Evolutionary conservation across 495 filamentous ascomycete genomes (phyloP), one percentile per base, ranked within the genome.

Genomic region (Penicillium odoratum): DNA sequence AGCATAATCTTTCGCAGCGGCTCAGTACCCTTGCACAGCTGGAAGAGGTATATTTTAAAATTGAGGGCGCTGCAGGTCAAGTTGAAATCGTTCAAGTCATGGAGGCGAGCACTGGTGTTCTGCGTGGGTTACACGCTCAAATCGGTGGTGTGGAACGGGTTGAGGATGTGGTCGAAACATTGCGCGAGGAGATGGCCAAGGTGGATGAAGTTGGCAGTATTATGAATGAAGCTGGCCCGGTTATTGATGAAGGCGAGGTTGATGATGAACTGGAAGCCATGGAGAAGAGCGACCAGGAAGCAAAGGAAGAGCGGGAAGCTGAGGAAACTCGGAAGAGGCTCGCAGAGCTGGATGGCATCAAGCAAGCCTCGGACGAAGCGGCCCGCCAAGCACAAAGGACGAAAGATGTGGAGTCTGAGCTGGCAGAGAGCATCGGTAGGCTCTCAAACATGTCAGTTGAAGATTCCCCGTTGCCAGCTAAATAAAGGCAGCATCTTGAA

Each of bases 181-280:
- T 97, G 60, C 78, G 85, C 18, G 87, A 94, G 57, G 86, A 96
- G 76, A 95, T 93, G 84, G 79, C 73, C 42, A 85, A 83, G 64
- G 88, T 88, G 34, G 91, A 96, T 63, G 95, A 96, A 73, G 82
- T 98, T 26, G 85, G 86, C 49, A 81, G 77, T 59, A 85, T 91
- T 45, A 84, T 96, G 57, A 84, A 84, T 26, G 89, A 92, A 63
- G 74, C 69, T 13, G 75, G 64, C 26, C 79, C 73, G 10, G 78
- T 78, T 15, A 79, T 92, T 51, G 92, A 96, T 66, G 94, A 97
- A 68, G 76, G 65, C 16, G 93, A 94, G 70, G 85, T 97, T 51
- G 93, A 97, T 55, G 91, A 92, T 43, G 94, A 97, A 77, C 79
- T 97, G 29, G 86, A 89, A 62, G 85, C 80, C 9, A 66, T 98